phyloP scores from a whole-genome alignment of 129 eudicot species.

The Silybum marianum region DNA sequence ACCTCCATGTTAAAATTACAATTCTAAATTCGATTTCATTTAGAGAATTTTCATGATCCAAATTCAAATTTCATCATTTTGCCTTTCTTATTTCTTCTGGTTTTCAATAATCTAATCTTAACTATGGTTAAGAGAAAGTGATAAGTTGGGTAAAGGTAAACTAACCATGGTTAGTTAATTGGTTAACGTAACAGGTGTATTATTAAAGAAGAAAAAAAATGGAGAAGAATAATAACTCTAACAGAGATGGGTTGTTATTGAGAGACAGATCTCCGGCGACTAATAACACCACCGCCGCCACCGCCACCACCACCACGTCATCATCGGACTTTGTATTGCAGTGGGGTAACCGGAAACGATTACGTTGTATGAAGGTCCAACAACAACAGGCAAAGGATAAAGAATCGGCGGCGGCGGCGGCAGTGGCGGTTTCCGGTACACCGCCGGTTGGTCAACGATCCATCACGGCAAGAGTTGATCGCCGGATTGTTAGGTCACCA shows the following conservation, averaged over 20 bases:
- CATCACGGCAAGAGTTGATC: constrained; percentile 56
- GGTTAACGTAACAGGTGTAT: constrained; percentile 46
- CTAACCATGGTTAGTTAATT: constrained; percentile 47
- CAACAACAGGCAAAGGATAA: constrained; percentile 28
- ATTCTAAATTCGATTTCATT: not conserved
- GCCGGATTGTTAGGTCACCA: constrained; percentile 54
- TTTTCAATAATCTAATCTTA: not conserved
- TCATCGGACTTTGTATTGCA: constrained; percentile 64
- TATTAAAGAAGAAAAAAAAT: constrained; percentile 33
- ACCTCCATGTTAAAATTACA: too few relatives aligned
- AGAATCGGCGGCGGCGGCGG: constrained; percentile 10
- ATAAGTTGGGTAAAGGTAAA: constrained; percentile 9
- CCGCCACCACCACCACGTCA: constrained; percentile 30
- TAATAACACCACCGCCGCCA: constrained; percentile 4
- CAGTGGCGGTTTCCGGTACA: constrained; percentile 31
- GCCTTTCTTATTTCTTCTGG: not conserved
- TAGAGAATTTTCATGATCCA: not conserved
- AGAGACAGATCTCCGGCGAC: constrained; percentile 39
- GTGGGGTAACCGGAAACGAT: constrained; percentile 82
- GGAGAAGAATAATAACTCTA: constrained; percentile 48
- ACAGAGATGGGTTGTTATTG: constrained; percentile 33
- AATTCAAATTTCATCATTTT: not conserved
- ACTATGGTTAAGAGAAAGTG: constrained; percentile 30
- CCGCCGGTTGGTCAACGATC: constrained; percentile 38
- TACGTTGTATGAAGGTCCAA: constrained; percentile 77